phyloP scores from a whole-genome alignment of 2,329 filamentous ascomycete genomes.

The Botrytis fabae region DNA sequence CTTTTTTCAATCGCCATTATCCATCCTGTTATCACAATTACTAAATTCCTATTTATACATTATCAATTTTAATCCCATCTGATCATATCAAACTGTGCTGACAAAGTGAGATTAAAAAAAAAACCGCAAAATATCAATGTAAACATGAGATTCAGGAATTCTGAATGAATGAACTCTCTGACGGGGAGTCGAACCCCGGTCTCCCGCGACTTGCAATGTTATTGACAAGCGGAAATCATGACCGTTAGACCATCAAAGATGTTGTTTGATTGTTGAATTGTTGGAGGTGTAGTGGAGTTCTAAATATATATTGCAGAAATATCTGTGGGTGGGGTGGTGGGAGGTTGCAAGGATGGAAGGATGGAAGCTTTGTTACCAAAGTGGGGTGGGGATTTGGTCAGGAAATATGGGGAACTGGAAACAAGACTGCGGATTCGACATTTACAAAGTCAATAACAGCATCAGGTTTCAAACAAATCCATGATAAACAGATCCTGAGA shows the following conservation, averaged over 20 bases:
- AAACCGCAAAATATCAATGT: background rate
- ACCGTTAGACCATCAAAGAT: too few relatives aligned
- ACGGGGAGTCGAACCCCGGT: constrained; percentile 37
- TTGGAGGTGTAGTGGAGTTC: rapidly evolving
- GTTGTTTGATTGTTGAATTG: too few relatives aligned
- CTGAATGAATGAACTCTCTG: background rate
- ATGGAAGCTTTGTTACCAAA: too few relatives aligned
- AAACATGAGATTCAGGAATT: background rate
- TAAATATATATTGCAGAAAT: too few relatives aligned
- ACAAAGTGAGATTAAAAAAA: background rate
- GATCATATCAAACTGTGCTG: too few relatives aligned
- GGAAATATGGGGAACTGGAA: background rate
- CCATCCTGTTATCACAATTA: too few relatives aligned
- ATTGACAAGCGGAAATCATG: constrained; percentile 36
- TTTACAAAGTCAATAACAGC: background rate
- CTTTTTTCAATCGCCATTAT: too few relatives aligned
- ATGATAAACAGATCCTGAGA: too few relatives aligned
- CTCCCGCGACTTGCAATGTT: constrained; percentile 29
- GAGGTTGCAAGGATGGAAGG: too few relatives aligned
- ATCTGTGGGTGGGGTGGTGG: too few relatives aligned
- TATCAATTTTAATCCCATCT: too few relatives aligned
- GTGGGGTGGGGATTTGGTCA: background rate
- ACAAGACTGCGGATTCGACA: background rate
- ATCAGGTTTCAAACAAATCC: background rate
- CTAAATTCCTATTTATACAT: too few relatives aligned